These are phyloP conservation scores for Delonix regia DNA, from an alignment of 306 rosid species.

Conservation along the genomic window DNA sequence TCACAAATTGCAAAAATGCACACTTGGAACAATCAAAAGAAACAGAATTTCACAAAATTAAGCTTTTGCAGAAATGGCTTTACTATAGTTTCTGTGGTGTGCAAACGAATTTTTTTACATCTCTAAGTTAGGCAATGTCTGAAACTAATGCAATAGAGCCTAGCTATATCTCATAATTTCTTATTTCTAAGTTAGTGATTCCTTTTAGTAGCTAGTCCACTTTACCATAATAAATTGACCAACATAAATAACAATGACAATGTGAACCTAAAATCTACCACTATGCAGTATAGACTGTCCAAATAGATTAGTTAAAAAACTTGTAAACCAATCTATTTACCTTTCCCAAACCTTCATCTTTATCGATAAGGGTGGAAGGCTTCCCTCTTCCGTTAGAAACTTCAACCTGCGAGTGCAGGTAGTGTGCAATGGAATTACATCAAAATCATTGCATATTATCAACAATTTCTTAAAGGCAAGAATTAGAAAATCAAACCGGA, in stretches of 20 bases:
- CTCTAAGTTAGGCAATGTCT: background rate
- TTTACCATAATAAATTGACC: background rate
- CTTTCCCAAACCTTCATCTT: conserved; percentile 88
- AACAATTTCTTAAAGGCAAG: conserved; percentile 5
- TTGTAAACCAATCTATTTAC: conserved; percentile 45
- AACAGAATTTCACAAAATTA: background rate
- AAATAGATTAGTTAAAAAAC: conserved; percentile 14
- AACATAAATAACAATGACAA: background rate
- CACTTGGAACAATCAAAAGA: background rate
- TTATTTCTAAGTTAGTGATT: conserved; percentile 13
- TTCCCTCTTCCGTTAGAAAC: conserved; percentile 71
- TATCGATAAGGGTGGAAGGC: conserved; percentile 61
- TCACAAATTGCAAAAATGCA: conserved; percentile 17
- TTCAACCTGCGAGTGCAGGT: conserved; percentile 67
- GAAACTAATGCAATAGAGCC: conserved; percentile 12
- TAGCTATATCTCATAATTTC: background rate
- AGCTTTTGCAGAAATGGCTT: conserved; percentile 5
- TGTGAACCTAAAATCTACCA: conserved; percentile 13
- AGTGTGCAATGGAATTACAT: conserved; percentile 33
- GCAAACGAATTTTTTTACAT: background rate
- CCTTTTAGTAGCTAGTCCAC: background rate
- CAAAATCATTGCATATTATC: background rate
- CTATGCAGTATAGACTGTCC: conserved; percentile 9
- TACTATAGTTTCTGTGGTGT: background rate
- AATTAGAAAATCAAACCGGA: conserved; percentile 63